Conservation (phyloP, 2,329 filamentous ascomycete genomes). For the Curvularia eragrostidis region DNA sequence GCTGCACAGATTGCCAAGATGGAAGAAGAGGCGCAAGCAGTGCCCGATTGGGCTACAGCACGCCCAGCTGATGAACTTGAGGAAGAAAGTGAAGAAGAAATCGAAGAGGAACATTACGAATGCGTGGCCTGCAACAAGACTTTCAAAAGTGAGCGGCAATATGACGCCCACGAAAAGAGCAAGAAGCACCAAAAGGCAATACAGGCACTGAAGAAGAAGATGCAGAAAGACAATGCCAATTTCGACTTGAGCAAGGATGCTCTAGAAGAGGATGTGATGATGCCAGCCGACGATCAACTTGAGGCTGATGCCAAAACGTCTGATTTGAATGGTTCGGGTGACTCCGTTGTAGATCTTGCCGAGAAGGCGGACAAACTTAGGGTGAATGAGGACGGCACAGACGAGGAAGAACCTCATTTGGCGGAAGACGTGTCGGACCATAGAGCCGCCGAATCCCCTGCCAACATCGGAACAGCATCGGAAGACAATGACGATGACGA, state of each 20-base stretch:
- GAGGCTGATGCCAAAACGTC: constrained; percentile 13
- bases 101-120: constrained; percentile 62
- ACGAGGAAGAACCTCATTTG: constrained; percentile 21
- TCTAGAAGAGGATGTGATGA: constrained; percentile 42
- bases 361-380: constrained; percentile 24
- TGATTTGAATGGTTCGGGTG: constrained; percentile 50
- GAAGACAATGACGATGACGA: constrained; percentile 27
- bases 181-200: constrained; percentile 94
- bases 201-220: constrained; percentile 78
- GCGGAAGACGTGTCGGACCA: neutral
- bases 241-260: constrained; percentile 56
- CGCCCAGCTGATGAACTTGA: constrained; percentile 62
- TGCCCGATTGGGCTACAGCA: constrained; percentile 78
- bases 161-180: constrained; percentile 89
- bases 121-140: constrained; percentile 69
- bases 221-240: constrained; percentile 78
- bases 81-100: constrained; percentile 61
- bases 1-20: constrained; percentile 81
- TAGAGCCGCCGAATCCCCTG: neutral
- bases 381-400: constrained; percentile 18
- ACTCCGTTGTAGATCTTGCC: constrained; percentile 26
- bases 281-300: constrained; percentile 44
- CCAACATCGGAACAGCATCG: constrained; percentile 11
- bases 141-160: constrained; percentile 92
- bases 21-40: constrained; percentile 65